phyloP scores from a whole-genome alignment of 208 protist genomes.

The Vickermania spadyakhi region DNA sequence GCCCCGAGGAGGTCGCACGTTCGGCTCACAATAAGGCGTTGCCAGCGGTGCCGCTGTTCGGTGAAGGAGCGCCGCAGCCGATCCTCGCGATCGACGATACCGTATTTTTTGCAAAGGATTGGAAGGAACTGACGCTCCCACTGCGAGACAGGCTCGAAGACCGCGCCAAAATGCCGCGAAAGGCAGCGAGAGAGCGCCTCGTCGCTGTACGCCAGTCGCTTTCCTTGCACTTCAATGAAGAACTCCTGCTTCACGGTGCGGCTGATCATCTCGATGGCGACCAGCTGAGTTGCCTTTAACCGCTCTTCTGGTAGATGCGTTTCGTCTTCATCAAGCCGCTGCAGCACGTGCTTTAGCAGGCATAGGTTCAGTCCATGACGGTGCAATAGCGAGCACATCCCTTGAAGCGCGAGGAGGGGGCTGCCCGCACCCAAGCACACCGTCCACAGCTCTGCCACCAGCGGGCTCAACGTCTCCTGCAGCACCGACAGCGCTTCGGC shows the following conservation, averaged over 20 bases:
- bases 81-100: constrained; percentile 55
- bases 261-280: constrained; percentile 65
- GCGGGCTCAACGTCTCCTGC: constrained; percentile 23
- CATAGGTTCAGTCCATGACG: constrained; percentile 70
- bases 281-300: constrained; percentile 13
- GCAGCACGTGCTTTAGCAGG: constrained; percentile 59
- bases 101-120: constrained; percentile 57
- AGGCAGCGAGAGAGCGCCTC: constrained; percentile 22
- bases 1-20: constrained; percentile 53
- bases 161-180: constrained; percentile 41
- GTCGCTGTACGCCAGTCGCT: constrained; percentile 73
- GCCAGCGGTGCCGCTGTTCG: constrained; percentile 22
- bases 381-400: constrained; percentile 28
- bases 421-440: constrained; percentile 8
- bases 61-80: constrained; percentile 38
- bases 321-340: constrained; percentile 5
- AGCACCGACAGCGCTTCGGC: constrained; percentile 48
- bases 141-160: constrained; percentile 21
- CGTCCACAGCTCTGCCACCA: constrained; percentile 18
- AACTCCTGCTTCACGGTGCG: constrained; percentile 76
- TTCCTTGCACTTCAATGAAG: constrained; percentile 74
- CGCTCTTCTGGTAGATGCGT: not conserved
- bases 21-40: constrained; percentile 38
- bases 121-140: constrained; percentile 49
- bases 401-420: not conserved